Base-by-base conservation (phyloP, 177 flowering plant species). In the Tripterygium wilfordii region DNA sequence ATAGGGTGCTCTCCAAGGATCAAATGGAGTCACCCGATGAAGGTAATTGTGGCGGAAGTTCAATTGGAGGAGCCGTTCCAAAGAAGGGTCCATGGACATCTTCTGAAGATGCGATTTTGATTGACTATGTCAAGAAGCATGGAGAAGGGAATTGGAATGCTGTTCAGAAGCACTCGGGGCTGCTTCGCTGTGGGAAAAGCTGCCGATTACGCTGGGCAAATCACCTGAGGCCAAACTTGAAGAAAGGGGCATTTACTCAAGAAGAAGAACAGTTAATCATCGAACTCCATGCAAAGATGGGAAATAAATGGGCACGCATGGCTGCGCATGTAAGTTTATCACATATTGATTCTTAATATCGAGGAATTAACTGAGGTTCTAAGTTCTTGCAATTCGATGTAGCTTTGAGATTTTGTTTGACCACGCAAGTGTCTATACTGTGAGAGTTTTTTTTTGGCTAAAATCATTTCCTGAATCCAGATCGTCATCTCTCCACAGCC, bases 41-140 rank as follows among this genome's bases (percentile, higher is more conserved):
- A 47, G 67, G 61, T 33, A 65, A 57, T 40, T 37, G 51, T 33
- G 72, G 66, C 36, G 78, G 70, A 48, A 61, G 65, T 60, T 26
- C 51, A 19, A 43, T 42, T 49, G 57, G 51, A 25, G 71, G 64
- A 29, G 55, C 56, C 20, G 31, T 53, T 57, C 54, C 83, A 54
- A 88, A 88, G 69, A 88, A 88, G 62, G 97, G 95, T 3, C 97
- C 97, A 6, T 88, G 97, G 95, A 81, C 95, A n/a, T 58, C 97
- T 36, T 71, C 79, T 8, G 92, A 88, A 70, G 97, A 88, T 73
- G 85, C 80, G 23, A 80, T 85, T 55, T 60, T 88, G 67, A 68
- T 78, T 16, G 97, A 83, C 0, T 85, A 88, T 58, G 97, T 88
- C 20, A 76, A 67, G 42, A 78, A 83, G 64, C 83, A 88, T 52